phyloP scores from a whole-genome alignment of 371 early-diverging fungal species.

The Nosema granulosis region DNA sequence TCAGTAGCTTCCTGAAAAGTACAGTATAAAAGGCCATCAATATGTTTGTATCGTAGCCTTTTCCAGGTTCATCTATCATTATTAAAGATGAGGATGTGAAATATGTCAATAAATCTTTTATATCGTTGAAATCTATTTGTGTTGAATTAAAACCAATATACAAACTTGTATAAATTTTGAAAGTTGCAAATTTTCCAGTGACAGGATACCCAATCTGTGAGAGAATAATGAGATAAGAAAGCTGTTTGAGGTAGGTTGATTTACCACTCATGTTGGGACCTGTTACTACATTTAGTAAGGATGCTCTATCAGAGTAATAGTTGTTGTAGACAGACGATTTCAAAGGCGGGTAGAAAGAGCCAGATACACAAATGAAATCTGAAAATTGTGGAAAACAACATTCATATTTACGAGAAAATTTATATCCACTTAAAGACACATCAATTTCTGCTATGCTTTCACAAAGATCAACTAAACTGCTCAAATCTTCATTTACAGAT shows the following conservation, averaged over 20 bases:
- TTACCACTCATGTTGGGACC: slow-evolving; percentile 93
- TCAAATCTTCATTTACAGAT: neutral
- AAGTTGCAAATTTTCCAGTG: slow-evolving; percentile 74
- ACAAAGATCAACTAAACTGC: neutral
- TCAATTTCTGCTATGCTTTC: slow-evolving; percentile 11
- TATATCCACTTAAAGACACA: slow-evolving; percentile 3
- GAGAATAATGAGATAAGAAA: slow-evolving; percentile 77
- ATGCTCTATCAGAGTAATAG: neutral
- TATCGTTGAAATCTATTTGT: neutral
- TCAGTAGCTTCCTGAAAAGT: too few relatives aligned
- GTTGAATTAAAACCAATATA: neutral
- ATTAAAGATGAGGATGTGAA: slow-evolving; percentile 73
- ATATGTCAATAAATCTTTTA: neutral
- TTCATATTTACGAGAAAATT: slow-evolving; percentile 6
- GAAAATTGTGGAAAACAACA: neutral
- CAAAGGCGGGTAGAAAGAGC: neutral
- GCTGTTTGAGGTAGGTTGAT: slow-evolving; percentile 77
- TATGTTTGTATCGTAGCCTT: too few relatives aligned
- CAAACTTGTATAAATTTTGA: slow-evolving; percentile 57
- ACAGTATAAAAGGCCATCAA: too few relatives aligned
- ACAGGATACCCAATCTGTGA: slow-evolving; percentile 88
- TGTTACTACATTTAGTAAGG: slow-evolving; percentile 64
- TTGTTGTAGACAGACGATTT: neutral
- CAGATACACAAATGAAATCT: neutral
- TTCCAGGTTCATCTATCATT: slow-evolving; percentile 87